Base-by-base conservation (phyloP, 2,329 filamentous ascomycete genomes). In the Ustulina deusta region DNA sequence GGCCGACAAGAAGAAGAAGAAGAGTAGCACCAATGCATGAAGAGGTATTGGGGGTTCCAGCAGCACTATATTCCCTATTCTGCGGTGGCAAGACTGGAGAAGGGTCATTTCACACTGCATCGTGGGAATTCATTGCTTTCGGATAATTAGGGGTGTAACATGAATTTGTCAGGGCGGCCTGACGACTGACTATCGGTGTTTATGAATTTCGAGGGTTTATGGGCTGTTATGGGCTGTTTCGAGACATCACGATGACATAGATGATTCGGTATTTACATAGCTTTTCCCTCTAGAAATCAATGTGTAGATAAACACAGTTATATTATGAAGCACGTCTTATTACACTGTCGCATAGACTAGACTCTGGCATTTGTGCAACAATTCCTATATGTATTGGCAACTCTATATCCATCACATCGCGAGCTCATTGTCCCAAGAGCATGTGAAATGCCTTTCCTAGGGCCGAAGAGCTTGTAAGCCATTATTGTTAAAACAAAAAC, bases 371-470 rank as follows among this genome's bases (percentile, higher is more conserved):
- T 29, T 29, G 44, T 52, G 17, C 17, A 57, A 51, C 40, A 54
- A 59, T 10, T 58, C 54, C 27, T 42, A 59, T 49, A 36, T 55
- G 20, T 27, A 65, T 36, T 36, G 63, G 13, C 15, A 36, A 44
- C 52, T 57, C 61, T 25, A 48, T 58, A 60, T 32, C 38, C 13
- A 44, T n/a, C 17, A 25, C 13, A 36, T 27, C 54, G 10, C 20
- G 40, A 48, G 27, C 46, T n/a, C 38, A 38, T 59, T 13, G 17
- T 42, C 29, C 42, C 15, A 20, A 46, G 52, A 36, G 20, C 32
- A 29, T 32, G 27, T 32, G 32, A 32, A 25, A 5, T 22, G n/a
- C 13, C 49, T 20, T 59, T 11, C 42, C 40, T 25, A 40, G 36
- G 6, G 40, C 9, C 20, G 27, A 44, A 56, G 36, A 6, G 9